These are phyloP conservation scores for Eurotiales sp. DNA, from an alignment of 2,329 filamentous ascomycete genomes.

Conservation along the genomic window DNA sequence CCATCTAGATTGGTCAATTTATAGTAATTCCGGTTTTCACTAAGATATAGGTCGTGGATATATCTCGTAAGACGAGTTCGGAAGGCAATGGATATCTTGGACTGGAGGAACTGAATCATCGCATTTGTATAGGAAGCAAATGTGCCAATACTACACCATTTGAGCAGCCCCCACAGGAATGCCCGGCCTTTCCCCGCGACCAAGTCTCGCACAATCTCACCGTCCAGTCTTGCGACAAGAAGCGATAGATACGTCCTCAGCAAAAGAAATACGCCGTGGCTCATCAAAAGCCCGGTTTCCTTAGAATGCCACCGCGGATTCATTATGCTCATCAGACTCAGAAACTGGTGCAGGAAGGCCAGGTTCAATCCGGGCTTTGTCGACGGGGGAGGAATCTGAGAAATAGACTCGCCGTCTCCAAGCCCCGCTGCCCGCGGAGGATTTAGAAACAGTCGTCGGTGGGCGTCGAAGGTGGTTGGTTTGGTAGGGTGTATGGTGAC, in stretches of 20 bases:
- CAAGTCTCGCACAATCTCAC: conserved; percentile 91
- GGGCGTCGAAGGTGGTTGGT: conserved; percentile 90
- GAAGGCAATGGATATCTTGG: conserved; percentile 97
- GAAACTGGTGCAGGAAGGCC: conserved; percentile 93
- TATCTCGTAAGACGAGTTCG: conserved; percentile 90
- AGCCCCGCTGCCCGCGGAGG: conserved; percentile 80
- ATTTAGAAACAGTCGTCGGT: conserved; percentile 87
- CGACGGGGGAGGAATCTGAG: conserved; percentile 75
- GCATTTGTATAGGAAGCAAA: conserved; percentile 96
- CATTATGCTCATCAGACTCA: conserved; percentile 96
- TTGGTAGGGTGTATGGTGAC: conserved; percentile 90
- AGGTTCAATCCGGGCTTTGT: conserved; percentile 93
- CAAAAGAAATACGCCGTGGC: conserved; percentile 85
- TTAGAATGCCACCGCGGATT: conserved; percentile 94
- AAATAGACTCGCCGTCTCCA: conserved; percentile 57
- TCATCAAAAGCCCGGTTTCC: conserved; percentile 83
- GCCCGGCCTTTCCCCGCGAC: conserved; percentile 89
- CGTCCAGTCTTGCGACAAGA: conserved; percentile 86
- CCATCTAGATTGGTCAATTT: conserved; percentile 91
- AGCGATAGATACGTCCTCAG: conserved; percentile 90
- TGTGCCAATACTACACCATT: conserved; percentile 93
- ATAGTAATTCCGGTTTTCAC: conserved; percentile 93
- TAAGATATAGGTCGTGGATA: conserved; percentile 94
- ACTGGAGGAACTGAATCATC: conserved; percentile 98
- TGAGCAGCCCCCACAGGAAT: conserved; percentile 83